These are phyloP conservation scores for Pseudogymnoascus sp. DNA, from an alignment of 2,329 filamentous ascomycete species.

Conservation along the genomic window DNA sequence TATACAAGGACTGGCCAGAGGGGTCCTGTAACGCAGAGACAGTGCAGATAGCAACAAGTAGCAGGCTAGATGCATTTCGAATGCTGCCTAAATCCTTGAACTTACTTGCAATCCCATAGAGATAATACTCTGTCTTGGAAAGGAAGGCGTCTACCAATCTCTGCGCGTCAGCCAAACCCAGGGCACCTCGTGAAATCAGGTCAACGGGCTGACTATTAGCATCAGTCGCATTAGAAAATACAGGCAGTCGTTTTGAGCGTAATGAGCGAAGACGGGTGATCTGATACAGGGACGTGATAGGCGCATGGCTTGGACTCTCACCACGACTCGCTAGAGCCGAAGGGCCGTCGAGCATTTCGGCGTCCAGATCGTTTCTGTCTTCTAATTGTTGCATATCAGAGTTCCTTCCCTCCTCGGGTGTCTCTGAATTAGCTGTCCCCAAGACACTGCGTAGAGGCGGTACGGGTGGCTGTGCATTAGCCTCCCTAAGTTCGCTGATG, in stretches of 20 bases:
- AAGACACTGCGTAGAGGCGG: not conserved
- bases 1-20: constrained; percentile 42
- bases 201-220: constrained; percentile 26
- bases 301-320: constrained; percentile 27
- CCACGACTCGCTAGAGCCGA: not conserved
- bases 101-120: constrained; percentile 42
- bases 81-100: constrained; percentile 40
- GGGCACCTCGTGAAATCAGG: constrained; percentile 42
- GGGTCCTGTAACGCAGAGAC: constrained; percentile 52
- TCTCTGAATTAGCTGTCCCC: not conserved
- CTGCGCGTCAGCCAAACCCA: constrained; percentile 37
- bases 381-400: not conserved
- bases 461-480: not conserved
- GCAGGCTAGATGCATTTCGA: constrained; percentile 45
- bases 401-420: not conserved
- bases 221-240: not conserved
- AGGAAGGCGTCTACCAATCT: constrained; percentile 35
- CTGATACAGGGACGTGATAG: constrained; percentile 42
- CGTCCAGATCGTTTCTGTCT: not conserved
- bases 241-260: constrained; percentile 18
- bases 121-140: constrained; percentile 38
- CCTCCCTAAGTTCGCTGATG: not conserved
- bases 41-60: constrained; percentile 48
- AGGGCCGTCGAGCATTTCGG: not conserved
- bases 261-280: constrained; percentile 37